A percentile compares a stretch with the other conserved stretches of the same genome.
Conservation (phyloP, 163 green algal genomes). For the Scenedesmus sp. region DNA sequence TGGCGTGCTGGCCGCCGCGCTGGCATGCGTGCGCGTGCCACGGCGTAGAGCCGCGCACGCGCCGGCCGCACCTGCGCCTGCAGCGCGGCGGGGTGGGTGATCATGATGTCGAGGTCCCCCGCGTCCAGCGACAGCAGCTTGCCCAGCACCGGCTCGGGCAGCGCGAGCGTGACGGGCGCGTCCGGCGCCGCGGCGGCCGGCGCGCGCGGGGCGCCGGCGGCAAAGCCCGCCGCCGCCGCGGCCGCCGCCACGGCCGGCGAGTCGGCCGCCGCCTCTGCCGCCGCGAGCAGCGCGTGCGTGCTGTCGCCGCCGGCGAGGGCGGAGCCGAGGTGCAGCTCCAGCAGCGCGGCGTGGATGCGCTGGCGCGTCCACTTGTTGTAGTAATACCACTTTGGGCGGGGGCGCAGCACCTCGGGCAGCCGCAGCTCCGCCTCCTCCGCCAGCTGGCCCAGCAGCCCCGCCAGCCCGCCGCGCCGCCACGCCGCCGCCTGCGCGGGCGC, state of each 20-base stretch:
- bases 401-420: conserved; percentile 34
- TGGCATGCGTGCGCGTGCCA: not conserved
- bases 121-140: conserved; percentile 44
- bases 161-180: not conserved
- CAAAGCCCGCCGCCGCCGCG: conserved; percentile 18
- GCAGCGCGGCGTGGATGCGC: conserved; percentile 25
- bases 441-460: conserved; percentile 32
- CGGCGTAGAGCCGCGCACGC: not conserved
- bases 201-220: no score
- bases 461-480: not conserved
- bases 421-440: conserved; percentile 19
- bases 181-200: no score
- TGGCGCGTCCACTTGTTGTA: conserved; percentile 43
- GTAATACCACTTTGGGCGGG: conserved; percentile 41
- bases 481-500: not conserved
- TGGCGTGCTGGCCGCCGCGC: not conserved
- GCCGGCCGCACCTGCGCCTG: conserved; percentile 26
- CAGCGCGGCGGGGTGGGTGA: conserved; percentile 35
- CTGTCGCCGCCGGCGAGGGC: not conserved
- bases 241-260: conserved; percentile 10
- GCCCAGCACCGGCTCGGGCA: conserved; percentile 21
- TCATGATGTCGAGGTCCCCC: conserved; percentile 41
- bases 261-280: conserved; percentile 22
- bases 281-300: not conserved
- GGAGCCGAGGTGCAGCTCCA: conserved; percentile 8